Evolutionary conservation across 345 rosid species (phyloP), one percentile per base, ranked within the genome.

Genomic region (Boechera divaricarpa): DNA sequence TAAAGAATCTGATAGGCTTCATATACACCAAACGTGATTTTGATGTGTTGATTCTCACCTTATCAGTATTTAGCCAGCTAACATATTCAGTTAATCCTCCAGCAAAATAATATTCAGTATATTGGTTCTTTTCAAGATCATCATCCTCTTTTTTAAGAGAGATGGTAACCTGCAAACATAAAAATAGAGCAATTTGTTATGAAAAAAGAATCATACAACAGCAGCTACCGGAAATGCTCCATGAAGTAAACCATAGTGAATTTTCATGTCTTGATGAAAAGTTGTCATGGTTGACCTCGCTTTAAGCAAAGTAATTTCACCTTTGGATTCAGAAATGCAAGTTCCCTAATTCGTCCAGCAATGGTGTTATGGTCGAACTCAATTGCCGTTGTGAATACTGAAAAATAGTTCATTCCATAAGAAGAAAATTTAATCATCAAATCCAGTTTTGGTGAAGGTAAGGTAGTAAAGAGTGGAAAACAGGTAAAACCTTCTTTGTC

Each of bases 51-150:
- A 75, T 45, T 47, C 80, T 61, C 81, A 91, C 98, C 96, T 96
- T 96, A 67, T 93, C 98, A 59, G 78, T 70, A 72, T 96, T 96
- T 44, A 93, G 86, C 98, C 98, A 96, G 21, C 88, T 84, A 70
- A 93, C 99, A 72, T 93, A 96, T 82, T 96, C 99, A 62, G 82
- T 80, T 83, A 96, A 75, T 31, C 99, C 99, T 15, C 99, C 99
- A 9, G 92, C 93, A 73, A 77, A 96, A 76, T 45, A 86, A 79
- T 87, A 90, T 82, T 93, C 92, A 78, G 83, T 82, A 79, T 63
- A 82, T 60, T 86, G 86, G 74, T 33, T 75, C 85, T 90, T 90
- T 73, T 81, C 91, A 42, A 83, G 88, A 87, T 88, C 86, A 31
- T 47, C 82, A 77, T 80, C 86, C 68, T 87, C 97, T 52, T 79